These are phyloP conservation scores for Plantago lanceolata DNA, from an alignment of 305 asterid species.

Conservation along the genomic window DNA sequence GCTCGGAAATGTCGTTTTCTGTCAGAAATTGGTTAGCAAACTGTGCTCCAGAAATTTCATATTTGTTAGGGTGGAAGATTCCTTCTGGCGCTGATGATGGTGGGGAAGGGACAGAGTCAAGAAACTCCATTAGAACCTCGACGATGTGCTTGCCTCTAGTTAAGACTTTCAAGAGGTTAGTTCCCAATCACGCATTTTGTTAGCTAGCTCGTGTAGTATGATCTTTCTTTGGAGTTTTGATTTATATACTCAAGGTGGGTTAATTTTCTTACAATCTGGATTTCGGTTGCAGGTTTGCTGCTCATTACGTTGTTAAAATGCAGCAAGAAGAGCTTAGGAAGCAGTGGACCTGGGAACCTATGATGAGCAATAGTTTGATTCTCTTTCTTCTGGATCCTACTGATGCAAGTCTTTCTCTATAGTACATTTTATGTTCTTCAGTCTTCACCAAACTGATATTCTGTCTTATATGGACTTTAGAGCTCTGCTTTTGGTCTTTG, in stretches of 20 bases:
- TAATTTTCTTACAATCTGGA: conserved; percentile 19
- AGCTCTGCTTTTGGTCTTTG: not conserved
- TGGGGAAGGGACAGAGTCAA: conserved; percentile 66
- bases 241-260: not conserved
- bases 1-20: conserved; percentile 49
- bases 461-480: conserved; percentile 6
- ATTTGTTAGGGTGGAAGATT: conserved; percentile 82
- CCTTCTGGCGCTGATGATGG: conserved; percentile 95
- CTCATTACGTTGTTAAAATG: conserved; percentile 65
- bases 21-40: conserved; percentile 63
- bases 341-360: conserved; percentile 97
- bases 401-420: conserved; percentile 56
- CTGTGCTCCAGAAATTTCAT: conserved; percentile 67
- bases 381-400: conserved; percentile 90
- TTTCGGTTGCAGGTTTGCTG: conserved; percentile 58
- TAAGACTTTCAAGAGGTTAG: conserved; percentile 85
- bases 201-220: conserved; percentile 23
- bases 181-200: conserved; percentile 20
- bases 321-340: conserved; percentile 66
- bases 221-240: not conserved
- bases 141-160: conserved; percentile 76
- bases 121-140: conserved; percentile 71
- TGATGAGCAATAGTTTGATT: conserved; percentile 81
- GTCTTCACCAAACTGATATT: conserved; percentile 22
- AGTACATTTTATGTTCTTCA: conserved; percentile 24